A percentile compares a stretch with the other conserved stretches of the same genome.
These are phyloP conservation scores for Cetradonia linearis DNA, from an alignment of 495 filamentous ascomycete genomes.

Conservation along the genomic window DNA sequence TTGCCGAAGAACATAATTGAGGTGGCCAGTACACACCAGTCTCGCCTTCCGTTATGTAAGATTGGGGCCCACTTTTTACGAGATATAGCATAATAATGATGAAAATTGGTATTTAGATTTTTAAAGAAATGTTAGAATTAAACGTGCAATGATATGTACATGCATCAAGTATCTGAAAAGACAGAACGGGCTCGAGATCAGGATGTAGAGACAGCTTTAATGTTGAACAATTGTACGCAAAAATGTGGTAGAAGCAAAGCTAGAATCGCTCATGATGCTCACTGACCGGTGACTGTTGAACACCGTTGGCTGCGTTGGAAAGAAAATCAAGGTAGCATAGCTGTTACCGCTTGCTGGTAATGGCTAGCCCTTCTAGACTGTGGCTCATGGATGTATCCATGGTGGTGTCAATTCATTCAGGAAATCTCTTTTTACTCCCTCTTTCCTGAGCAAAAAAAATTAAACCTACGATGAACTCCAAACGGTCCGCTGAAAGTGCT, in stretches of 20 bases:
- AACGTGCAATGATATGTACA: not conserved
- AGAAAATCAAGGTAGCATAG: no score
- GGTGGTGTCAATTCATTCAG: not conserved
- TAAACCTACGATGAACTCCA: not conserved
- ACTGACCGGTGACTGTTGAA: not conserved
- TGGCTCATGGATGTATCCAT: not conserved
- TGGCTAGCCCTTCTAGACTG: no score
- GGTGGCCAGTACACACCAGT: no score
- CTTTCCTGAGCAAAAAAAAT: not conserved
- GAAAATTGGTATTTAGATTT: no score
- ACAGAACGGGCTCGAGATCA: not conserved
- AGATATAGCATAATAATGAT: no score
- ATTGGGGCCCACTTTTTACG: no score
- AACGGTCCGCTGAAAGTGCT: not conserved
- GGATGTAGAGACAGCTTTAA: not conserved
- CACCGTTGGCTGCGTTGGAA: not conserved
- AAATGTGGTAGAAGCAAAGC: no score
- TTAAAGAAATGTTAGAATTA: no score
- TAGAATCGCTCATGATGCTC: not conserved
- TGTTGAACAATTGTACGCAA: no score
- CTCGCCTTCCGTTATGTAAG: no score
- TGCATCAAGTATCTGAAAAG: slow-evolving; percentile 1
- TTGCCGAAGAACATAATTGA: no score
- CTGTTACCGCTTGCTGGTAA: no score
- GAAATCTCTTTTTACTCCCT: not conserved